Evolutionary conservation across 352 stramenopile genomes (phyloP), one percentile per base, ranked within the genome.

Genomic region (Phytophthora syringae): DNA sequence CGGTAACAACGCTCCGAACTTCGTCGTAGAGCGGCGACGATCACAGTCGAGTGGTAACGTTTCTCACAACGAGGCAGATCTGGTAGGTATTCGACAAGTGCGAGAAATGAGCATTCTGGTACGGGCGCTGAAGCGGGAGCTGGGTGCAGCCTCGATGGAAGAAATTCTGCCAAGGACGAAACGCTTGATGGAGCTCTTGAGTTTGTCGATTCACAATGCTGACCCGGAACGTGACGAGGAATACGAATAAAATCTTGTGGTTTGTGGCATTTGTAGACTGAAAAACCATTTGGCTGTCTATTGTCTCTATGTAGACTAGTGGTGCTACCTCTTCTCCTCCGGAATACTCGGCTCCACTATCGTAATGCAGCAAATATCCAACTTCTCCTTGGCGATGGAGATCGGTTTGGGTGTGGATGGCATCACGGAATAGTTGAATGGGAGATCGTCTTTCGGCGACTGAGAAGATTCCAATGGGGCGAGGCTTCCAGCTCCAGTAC

Each of bases 111-210:
- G 73, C 22, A 63, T 93, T 20, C 60, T 93, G 11, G 59, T 95
- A 0, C 82, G 80, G n/a, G 74, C 86, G 7, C 76, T 95, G 1
- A 91, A 93, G 55, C 84, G 80, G n/a, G 86, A 93, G 55, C 69
- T 95, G 5, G 86, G 86, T 1, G 86, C 86, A 22, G 66, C 77
- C 2, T 83, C 81, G 21, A 89, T 89, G 54, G 64, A 93, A 2
- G 84, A 95, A 44, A 92, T 95, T 37, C 51, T 95, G 2, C 84
- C 86, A 2, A 81, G 86, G 36, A 92, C 83, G 7, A 84, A 88
- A 49, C 78, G 84, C 2, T 68, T 95, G 52, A 95, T 95, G 84
- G 84, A 95, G 64, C 62, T 95, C 32, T 56, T 93, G 45, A 92
- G 84, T 60, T 30, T 92, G 21, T 93, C 86, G 0, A 87, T 92